phyloP scores from a whole-genome alignment of 768 basidiomycete genomes.

The Tylopilus vinaceipallidus region DNA sequence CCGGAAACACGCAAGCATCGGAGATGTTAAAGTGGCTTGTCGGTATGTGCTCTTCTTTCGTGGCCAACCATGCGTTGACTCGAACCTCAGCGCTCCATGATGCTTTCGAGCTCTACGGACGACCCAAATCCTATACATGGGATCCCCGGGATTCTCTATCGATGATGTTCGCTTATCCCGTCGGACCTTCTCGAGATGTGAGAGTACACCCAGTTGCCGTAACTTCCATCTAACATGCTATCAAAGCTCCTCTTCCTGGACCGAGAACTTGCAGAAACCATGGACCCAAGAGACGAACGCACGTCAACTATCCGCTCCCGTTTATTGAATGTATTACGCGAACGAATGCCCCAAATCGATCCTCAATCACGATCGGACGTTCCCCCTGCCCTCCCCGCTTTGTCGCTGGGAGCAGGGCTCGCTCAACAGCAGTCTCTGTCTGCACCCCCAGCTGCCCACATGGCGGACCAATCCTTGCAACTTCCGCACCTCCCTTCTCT shows the following conservation, averaged over 20 bases:
- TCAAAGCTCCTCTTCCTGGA: slow-evolving; percentile 81
- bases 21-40: slow-evolving; percentile 93
- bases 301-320: slow-evolving; percentile 66
- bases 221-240: slow-evolving; percentile 14
- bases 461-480: slow-evolving; percentile 7
- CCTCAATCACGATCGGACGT: slow-evolving; percentile 8
- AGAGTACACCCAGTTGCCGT: slow-evolving; percentile 28
- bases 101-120: slow-evolving; percentile 84
- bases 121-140: slow-evolving; percentile 85
- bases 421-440: slow-evolving; percentile 29
- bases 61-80: slow-evolving; percentile 6
- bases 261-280: slow-evolving; percentile 72
- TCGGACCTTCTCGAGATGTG: slow-evolving; percentile 81
- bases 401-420: slow-evolving; percentile 12
- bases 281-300: slow-evolving; percentile 76
- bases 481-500: slow-evolving; percentile 61
- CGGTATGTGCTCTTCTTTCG: slow-evolving; percentile 46
- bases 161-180: slow-evolving; percentile 94
- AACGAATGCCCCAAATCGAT: slow-evolving; percentile 54
- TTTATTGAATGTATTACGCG: slow-evolving; percentile 59
- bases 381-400: slow-evolving; percentile 21
- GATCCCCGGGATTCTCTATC: slow-evolving; percentile 79
- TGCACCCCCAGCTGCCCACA: slow-evolving; percentile 17
- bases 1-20: slow-evolving; percentile 55
- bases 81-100: slow-evolving; percentile 68